phyloP scores from a whole-genome alignment of 2,329 filamentous ascomycete species.

The Colletotrichum sp. region DNA sequence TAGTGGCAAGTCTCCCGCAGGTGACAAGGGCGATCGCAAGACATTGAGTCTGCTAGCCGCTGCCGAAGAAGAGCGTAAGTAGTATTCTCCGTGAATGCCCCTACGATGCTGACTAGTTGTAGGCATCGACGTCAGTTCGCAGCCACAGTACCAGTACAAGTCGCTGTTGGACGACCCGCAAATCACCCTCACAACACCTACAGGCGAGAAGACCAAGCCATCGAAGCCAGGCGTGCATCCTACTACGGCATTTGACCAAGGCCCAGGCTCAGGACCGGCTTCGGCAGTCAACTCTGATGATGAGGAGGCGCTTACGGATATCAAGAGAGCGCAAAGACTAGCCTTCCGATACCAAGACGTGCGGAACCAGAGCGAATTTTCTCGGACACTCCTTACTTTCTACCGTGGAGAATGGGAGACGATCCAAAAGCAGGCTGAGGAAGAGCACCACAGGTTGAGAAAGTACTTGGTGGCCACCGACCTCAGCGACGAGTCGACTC shows the following conservation, averaged over 20 bases:
- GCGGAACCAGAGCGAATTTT: conserved; percentile 73
- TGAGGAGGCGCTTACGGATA: conserved; percentile 82
- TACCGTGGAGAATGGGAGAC: conserved; percentile 84
- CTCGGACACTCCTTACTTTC: conserved; percentile 87
- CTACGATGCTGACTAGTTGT: conserved; percentile 24
- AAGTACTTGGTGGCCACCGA: conserved; percentile 98
- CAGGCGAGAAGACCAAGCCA: conserved; percentile 62
- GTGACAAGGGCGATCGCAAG: conserved; percentile 43
- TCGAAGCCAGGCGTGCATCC: conserved; percentile 73
- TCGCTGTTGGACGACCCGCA: conserved; percentile 70
- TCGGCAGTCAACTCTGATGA: conserved; percentile 80
- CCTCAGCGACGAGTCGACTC: conserved; percentile 89
- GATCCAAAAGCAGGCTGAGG: conserved; percentile 78
- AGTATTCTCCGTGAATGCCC: background rate
- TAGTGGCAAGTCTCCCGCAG: conserved; percentile 36
- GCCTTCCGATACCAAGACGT: conserved; percentile 80
- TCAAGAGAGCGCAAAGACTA: conserved; percentile 86
- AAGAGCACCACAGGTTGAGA: conserved; percentile 77
- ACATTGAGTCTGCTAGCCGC: conserved; percentile 71
- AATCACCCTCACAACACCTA: conserved; percentile 67
- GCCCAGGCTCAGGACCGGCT: conserved; percentile 56
- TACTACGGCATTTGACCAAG: conserved; percentile 80
- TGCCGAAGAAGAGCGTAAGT: conserved; percentile 79
- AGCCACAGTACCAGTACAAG: conserved; percentile 57
- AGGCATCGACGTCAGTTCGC: conserved; percentile 60